A percentile compares a stretch with the other conserved stretches of the same genome.
Conservation (phyloP, 2,329 filamentous ascomycete species). For the Paecilomyces fulvus region DNA sequence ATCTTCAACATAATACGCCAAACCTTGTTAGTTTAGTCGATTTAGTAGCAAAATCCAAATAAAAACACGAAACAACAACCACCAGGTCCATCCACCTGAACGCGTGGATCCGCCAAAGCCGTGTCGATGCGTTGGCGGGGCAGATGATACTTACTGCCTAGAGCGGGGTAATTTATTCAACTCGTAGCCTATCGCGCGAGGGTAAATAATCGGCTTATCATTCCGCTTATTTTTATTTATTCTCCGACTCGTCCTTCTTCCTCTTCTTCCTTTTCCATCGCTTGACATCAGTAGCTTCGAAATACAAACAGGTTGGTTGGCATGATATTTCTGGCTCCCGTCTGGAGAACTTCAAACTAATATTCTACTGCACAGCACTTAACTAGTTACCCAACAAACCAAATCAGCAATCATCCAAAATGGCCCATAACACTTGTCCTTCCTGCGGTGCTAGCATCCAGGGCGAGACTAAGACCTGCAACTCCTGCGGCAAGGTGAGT, state of each 20-base stretch:
- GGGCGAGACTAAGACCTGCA: slow-evolving; percentile 20
- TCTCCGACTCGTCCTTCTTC: not conserved
- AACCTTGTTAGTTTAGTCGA: not conserved
- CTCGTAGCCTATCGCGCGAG: not conserved
- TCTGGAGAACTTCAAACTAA: not conserved
- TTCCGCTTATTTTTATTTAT: not conserved
- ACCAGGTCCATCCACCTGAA: not conserved
- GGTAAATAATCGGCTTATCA: not conserved
- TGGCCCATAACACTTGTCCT: slow-evolving; percentile 17
- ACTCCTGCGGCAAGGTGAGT: slow-evolving; percentile 18
- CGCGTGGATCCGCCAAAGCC: not conserved
- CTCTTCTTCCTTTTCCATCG: not conserved
- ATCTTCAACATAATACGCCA: not conserved
- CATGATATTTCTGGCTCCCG: not conserved
- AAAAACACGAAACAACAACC: not conserved
- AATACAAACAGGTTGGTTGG: not conserved
- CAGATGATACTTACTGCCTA: not conserved
- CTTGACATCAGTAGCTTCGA: not conserved
- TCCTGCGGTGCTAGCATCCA: slow-evolving; percentile 16
- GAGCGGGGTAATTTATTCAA: not conserved
- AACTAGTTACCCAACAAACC: not conserved
- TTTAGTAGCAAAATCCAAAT: not conserved
- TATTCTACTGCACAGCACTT: not conserved
- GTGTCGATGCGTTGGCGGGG: not conserved
- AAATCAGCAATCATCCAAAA: not conserved